Base-by-base conservation (phyloP, 2,329 filamentous ascomycete genomes). In the Colletotrichum nymphaeae region DNA sequence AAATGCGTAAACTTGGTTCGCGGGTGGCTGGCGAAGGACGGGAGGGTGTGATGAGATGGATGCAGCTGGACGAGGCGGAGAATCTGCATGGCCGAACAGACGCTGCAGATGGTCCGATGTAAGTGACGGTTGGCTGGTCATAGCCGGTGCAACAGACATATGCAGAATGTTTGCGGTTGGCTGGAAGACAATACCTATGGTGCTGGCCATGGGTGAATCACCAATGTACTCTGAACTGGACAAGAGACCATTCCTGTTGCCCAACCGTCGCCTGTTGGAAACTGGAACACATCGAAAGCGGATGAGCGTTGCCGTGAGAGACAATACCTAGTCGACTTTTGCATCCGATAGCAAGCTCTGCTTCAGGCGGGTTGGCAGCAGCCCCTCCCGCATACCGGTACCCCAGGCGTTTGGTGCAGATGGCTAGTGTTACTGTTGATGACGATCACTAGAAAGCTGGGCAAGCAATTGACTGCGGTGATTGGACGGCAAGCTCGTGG, bases 401-500 rank as follows among this genome's bases (percentile, higher is more conserved):
- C 26, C 53, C 35, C 65, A 26, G 37, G 22, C 19, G 30, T 32
- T 22, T 49, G 42, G 42, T 49, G 42, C 57, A 14, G 28, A 53
- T 42, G 22, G 46, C 67, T 46, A 37, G 24, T 49, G 42, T 49
- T 19, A 37, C 32, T 60, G 42, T 60, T 37, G 67, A 70, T 73
- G 70, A 73, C 60, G 70, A 66, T 73, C 24, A 24, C 35, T 59
- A 46, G 30, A 19, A 60, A 46, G 66, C 60, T 65, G 42, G 67
- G 62, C 70, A 64, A 49, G 67, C 46, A 71, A 73, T 66, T 73
- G 60, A 26, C 16, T 56, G 14, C 6, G 11, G 9, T 73, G 71
- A 73, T 73, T 73, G 71, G 71, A 42, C 46, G 22, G 49, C n/a
- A 52, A 52, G 60, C 60, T 71, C 56, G 49, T 28, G 59, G 59